Evolutionary conservation across 345 rosid genomes (phyloP).

Genomic region (Eucalyptus regnans): DNA sequence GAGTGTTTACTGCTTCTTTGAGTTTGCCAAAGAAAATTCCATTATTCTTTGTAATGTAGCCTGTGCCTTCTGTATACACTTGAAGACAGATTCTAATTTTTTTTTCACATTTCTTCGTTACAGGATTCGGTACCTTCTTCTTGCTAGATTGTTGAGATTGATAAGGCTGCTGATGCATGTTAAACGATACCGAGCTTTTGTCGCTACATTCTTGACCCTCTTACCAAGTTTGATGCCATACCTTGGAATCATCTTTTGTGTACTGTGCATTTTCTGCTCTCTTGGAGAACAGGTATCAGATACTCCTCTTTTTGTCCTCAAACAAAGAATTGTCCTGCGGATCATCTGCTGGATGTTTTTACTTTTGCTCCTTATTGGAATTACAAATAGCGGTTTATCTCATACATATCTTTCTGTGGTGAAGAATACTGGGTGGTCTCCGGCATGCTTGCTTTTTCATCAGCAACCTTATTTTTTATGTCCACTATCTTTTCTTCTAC

Average conservation of each 20-base stretch:
- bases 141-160: conserved; percentile 90
- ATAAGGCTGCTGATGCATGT: conserved; percentile 85
- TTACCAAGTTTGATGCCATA: conserved; percentile 96
- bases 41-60: background rate
- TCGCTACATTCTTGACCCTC: conserved; percentile 83
- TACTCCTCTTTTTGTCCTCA: background rate
- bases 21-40: background rate
- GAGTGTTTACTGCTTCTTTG: background rate
- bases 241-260: conserved; percentile 78
- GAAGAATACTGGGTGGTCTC: background rate
- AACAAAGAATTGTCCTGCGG: background rate
- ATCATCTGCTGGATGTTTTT: background rate
- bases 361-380: background rate
- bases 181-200: conserved; percentile 62
- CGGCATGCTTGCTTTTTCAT: background rate
- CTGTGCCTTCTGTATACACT: background rate
- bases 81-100: background rate
- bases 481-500: background rate
- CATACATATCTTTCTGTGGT: background rate
- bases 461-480: background rate
- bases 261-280: conserved; percentile 82
- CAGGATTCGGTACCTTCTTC: conserved; percentile 98
- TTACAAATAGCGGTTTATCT: background rate
- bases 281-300: conserved; percentile 77
- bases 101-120: background rate